A percentile compares a stretch with the other conserved stretches of the same genome.
phyloP scores from a whole-genome alignment of 1,284 basidiomycete genomes.

The Ustilago esculenta region DNA sequence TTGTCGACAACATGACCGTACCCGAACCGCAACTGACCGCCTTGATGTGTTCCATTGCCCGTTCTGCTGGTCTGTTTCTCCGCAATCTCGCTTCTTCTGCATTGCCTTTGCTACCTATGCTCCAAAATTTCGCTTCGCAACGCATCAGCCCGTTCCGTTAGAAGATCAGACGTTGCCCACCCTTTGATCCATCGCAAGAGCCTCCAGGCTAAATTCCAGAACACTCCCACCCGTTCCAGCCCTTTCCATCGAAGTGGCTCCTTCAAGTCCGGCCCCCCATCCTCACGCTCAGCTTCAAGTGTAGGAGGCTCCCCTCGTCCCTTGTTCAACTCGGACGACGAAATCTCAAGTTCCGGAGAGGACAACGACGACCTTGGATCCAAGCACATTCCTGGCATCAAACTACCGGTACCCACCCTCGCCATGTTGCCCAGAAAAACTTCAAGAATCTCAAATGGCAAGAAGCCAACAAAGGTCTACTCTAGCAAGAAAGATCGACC shows the following conservation, averaged over 20 bases:
- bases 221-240: conserved; percentile 24
- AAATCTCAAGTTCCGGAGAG: conserved; percentile 37
- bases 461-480: conserved; percentile 34
- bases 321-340: conserved; percentile 38
- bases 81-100: too few relatives aligned
- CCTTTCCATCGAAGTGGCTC: conserved; percentile 29
- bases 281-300: conserved; percentile 40
- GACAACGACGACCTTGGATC: conserved; percentile 43
- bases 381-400: conserved; percentile 50
- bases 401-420: conserved; percentile 47
- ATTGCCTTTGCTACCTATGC: not conserved
- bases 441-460: conserved; percentile 20
- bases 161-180: conserved; percentile 29
- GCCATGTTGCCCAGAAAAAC: conserved; percentile 46
- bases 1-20: too few relatives aligned
- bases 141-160: conserved; percentile 30
- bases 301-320: conserved; percentile 42
- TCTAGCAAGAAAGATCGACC: conserved; percentile 46
- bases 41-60: not conserved
- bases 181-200: conserved; percentile 37
- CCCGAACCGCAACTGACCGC: conserved; percentile 5
- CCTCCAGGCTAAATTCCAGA: conserved; percentile 39
- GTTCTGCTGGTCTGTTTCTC: not conserved
- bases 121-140: not conserved
- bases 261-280: conserved; percentile 29